A percentile compares a stretch with the other conserved stretches of the same genome.
Conservation (phyloP, 2,329 filamentous ascomycete genomes). For the Sporothrix curviconia region DNA sequence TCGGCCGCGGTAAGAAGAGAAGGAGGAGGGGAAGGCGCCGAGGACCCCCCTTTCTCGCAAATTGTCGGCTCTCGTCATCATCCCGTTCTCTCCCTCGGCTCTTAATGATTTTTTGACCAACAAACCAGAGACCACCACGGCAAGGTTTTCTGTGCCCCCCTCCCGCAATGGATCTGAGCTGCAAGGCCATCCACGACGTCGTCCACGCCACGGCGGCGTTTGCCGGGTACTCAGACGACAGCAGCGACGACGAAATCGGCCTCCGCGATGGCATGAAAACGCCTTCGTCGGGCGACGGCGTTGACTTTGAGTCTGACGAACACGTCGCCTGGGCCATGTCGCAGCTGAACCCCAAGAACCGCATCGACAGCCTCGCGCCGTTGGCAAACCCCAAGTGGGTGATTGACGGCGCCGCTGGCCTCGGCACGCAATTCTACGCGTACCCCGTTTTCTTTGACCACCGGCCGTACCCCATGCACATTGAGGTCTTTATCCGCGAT, state of each 20-base stretch:
- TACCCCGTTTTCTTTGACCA: slow-evolving; percentile 44
- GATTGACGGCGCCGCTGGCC: slow-evolving; percentile 51
- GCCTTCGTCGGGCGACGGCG: neutral
- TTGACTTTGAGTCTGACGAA: too few species aligned
- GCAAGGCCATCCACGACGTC: slow-evolving; percentile 46
- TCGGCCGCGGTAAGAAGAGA: too few species aligned
- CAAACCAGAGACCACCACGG: too few species aligned
- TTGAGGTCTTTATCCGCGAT: slow-evolving; percentile 53
- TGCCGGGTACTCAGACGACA: too few species aligned
- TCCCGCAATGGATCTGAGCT: slow-evolving; percentile 45
- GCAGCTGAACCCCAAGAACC: slow-evolving; percentile 53
- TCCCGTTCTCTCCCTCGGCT: too few species aligned
- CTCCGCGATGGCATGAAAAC: slow-evolving; percentile 7
- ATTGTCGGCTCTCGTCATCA: too few species aligned
- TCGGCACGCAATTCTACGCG: slow-evolving; percentile 52
- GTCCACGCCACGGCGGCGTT: slow-evolving; percentile 54
- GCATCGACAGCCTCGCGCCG: slow-evolving; percentile 49
- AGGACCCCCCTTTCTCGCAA: too few species aligned
- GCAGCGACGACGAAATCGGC: too few species aligned
- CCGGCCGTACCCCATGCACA: slow-evolving; percentile 42
- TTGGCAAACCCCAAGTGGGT: slow-evolving; percentile 45
- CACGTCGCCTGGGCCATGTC: slow-evolving; percentile 40
- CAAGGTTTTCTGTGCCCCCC: neutral
- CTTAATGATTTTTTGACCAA: too few species aligned
- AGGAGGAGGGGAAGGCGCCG: too few species aligned